phyloP scores from a whole-genome alignment of 1,139 yeast species.

The Nakaseomyces nivariensis region DNA sequence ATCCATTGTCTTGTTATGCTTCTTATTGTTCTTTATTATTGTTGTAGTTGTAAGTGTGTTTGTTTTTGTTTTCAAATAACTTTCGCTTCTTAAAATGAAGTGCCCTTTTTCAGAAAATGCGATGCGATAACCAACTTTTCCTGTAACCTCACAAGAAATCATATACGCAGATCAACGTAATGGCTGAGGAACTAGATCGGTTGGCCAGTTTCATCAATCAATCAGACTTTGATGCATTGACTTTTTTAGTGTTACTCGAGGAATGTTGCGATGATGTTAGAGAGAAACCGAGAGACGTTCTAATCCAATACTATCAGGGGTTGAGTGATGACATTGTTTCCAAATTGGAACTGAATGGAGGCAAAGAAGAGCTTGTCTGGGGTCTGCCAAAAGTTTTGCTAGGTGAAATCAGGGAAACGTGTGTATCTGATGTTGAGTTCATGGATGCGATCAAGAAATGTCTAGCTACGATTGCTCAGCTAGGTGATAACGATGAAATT shows the following conservation, averaged over 20 bases:
- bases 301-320: neutral
- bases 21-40: neutral
- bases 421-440: neutral
- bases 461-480: neutral
- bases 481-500: neutral
- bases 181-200: neutral
- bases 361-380: neutral
- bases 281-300: neutral
- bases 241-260: neutral
- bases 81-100: no score
- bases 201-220: neutral
- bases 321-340: neutral
- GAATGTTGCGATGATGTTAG: neutral
- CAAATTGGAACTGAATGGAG: neutral
- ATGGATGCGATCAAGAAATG: neutral
- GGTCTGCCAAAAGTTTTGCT: neutral
- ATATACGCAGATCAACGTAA: no score
- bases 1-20: constrained; percentile 4
- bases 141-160: no score
- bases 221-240: neutral
- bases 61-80: no score
- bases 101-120: neutral
- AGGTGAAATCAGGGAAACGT: neutral
- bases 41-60: neutral
- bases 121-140: no score